phyloP scores from a whole-genome alignment of 2,329 filamentous ascomycete species.

The Dryadomyces quercivorus region DNA sequence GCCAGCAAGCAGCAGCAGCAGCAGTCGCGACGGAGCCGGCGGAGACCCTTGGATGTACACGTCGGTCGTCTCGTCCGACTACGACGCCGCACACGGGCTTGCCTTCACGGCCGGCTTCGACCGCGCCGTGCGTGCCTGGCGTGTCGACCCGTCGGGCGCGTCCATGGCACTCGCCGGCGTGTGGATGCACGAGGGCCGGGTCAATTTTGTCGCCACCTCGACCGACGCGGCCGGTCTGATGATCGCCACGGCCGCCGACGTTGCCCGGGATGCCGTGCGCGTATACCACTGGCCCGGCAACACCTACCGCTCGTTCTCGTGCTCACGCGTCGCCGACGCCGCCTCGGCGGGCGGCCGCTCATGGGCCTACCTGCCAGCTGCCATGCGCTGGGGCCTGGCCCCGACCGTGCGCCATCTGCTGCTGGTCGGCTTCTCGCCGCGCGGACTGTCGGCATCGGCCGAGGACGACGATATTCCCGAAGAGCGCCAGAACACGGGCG shows the following conservation, averaged over 20 bases:
- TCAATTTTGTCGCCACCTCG: constrained; percentile 50
- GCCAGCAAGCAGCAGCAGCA: constrained; percentile 30
- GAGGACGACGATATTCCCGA: constrained; percentile 47
- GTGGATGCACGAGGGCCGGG: constrained; percentile 45
- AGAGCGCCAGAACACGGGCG: constrained; percentile 43
- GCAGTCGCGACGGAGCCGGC: constrained; percentile 19
- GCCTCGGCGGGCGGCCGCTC: not conserved
- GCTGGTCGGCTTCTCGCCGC: constrained; percentile 50
- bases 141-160: constrained; percentile 22
- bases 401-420: constrained; percentile 35
- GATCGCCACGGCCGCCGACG: constrained; percentile 49
- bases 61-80: constrained; percentile 50
- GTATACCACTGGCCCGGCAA: constrained; percentile 36
- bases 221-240: constrained; percentile 31
- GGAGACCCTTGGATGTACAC: constrained; percentile 52
- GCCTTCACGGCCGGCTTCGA: constrained; percentile 52
- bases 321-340: constrained; percentile 17
- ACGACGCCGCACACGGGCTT: constrained; percentile 29
- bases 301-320: constrained; percentile 27
- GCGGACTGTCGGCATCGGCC: constrained; percentile 28
- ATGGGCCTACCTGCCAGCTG: constrained; percentile 52
- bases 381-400: constrained; percentile 47
- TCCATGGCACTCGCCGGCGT: constrained; percentile 34
- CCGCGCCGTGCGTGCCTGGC: constrained; percentile 48
- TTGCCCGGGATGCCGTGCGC: constrained; percentile 38